Conservation (phyloP, 176 grass and related monocot species). For the Luzula sylvatica region DNA sequence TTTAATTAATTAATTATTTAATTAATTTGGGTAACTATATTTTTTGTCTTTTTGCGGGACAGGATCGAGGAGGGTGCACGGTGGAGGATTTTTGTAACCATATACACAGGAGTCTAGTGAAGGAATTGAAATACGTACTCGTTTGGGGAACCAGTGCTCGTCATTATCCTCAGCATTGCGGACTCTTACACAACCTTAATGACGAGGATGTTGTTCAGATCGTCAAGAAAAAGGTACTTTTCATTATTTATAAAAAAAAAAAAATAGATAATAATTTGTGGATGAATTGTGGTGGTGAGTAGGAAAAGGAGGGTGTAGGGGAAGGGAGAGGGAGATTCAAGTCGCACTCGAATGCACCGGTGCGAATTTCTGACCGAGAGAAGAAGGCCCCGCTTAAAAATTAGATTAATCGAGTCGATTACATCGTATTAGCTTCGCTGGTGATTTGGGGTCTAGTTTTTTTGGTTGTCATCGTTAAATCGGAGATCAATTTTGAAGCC, state of each 20-base stretch:
- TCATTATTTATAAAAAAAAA: not conserved
- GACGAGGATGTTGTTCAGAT: slow-evolving; percentile 97
- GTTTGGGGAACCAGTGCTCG: slow-evolving; percentile 83
- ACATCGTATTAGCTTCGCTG: too few species aligned
- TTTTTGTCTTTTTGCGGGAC: slow-evolving; percentile 1
- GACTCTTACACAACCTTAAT: slow-evolving; percentile 53
- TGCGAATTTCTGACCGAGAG: slow-evolving; percentile 74
- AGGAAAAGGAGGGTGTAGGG: slow-evolving; percentile 66
- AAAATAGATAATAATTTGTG: slow-evolving; percentile 13
- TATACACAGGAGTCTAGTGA: slow-evolving; percentile 88
- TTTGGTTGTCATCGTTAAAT: slow-evolving; percentile 5
- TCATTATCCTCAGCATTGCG: slow-evolving; percentile 89
- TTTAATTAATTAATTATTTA: not conserved
- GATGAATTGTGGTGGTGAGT: slow-evolving; percentile 20
- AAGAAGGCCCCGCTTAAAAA: slow-evolving; percentile 93
- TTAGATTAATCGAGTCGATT: too few species aligned
- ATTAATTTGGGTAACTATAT: slow-evolving; percentile 16
- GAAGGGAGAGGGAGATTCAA: slow-evolving; percentile 82
- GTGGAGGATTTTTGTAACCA: slow-evolving; percentile 98
- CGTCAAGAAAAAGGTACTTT: slow-evolving; percentile 92
- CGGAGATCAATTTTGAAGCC: too few species aligned
- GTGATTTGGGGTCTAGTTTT: not conserved
- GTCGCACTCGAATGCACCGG: slow-evolving; percentile 63
- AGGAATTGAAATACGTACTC: slow-evolving; percentile 91
- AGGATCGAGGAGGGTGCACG: slow-evolving; percentile 92